Percentiles rank a stretch among this genome's conserved stretches.
Evolutionary conservation across 2,329 filamentous ascomycete species (phyloP).

Genomic region (Xylariaceae sp.): DNA sequence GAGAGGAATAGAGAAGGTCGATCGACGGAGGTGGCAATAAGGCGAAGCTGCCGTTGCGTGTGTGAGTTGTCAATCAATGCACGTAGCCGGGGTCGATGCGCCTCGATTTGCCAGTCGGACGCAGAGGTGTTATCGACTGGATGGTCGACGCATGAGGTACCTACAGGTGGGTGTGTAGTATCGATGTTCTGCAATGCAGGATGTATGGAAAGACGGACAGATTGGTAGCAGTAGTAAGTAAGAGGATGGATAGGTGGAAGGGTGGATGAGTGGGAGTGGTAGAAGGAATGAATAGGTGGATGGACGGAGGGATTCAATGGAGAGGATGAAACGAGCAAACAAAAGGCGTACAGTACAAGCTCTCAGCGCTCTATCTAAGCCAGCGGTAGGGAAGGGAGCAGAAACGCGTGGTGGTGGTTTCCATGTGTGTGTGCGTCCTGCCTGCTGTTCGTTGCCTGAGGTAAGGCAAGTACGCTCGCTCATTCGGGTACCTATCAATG

Average conservation of each 20-base stretch:
- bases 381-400: not conserved
- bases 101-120: not conserved
- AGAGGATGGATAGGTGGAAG: not conserved
- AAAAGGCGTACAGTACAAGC: not conserved
- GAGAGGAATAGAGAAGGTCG: not conserved
- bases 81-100: slow-evolving; percentile 1
- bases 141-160: not conserved
- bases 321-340: not conserved
- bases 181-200: not conserved
- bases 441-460: not conserved
- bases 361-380: not conserved
- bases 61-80: not conserved
- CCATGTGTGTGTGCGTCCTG: not conserved
- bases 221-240: not conserved
- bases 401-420: not conserved
- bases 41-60: not conserved
- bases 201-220: not conserved
- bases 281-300: not conserved
- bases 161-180: slow-evolving; percentile 1
- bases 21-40: not conserved
- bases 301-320: not conserved
- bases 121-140: slow-evolving; percentile 1
- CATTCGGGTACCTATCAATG: not conserved
- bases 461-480: not conserved
- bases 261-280: not conserved